These are phyloP conservation scores for Neolentinus lepideus DNA, from an alignment of 1,284 basidiomycete genomes.

Conservation along the genomic window DNA sequence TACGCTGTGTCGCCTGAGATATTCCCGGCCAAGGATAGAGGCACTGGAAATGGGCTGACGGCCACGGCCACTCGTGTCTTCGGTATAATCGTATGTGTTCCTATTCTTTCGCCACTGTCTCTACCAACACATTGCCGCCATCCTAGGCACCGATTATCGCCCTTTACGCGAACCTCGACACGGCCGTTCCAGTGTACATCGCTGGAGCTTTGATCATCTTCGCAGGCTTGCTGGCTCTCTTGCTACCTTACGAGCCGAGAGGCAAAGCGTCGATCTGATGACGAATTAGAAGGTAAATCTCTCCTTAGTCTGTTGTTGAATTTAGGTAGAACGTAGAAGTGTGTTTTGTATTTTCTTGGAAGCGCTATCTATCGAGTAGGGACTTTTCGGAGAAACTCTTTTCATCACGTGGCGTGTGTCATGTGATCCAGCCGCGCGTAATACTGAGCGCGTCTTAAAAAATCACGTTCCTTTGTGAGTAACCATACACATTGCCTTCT, in stretches of 20 bases:
- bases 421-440: not conserved
- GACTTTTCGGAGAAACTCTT: too few species aligned
- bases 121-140: conserved; percentile 15
- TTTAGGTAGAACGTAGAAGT: not conserved
- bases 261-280: conserved; percentile 58
- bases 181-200: conserved; percentile 71
- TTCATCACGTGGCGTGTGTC: not conserved
- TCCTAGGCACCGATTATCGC: conserved; percentile 66
- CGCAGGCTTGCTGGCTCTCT: conserved; percentile 56
- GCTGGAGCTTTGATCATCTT: conserved; percentile 65
- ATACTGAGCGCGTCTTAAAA: not conserved
- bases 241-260: conserved; percentile 71
- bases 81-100: conserved; percentile 49
- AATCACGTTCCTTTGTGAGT: not conserved
- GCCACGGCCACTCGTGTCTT: conserved; percentile 52
- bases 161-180: conserved; percentile 57
- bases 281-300: not conserved
- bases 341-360: not conserved
- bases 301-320: not conserved
- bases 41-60: conserved; percentile 54
- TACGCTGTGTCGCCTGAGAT: conserved; percentile 67
- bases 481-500: not conserved
- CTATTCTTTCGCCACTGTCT: conserved; percentile 18
- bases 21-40: conserved; percentile 68
- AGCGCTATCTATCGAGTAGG: not conserved